Base-by-base conservation (phyloP, 495 filamentous ascomycete genomes). In the Penicillium diatomitis region DNA sequence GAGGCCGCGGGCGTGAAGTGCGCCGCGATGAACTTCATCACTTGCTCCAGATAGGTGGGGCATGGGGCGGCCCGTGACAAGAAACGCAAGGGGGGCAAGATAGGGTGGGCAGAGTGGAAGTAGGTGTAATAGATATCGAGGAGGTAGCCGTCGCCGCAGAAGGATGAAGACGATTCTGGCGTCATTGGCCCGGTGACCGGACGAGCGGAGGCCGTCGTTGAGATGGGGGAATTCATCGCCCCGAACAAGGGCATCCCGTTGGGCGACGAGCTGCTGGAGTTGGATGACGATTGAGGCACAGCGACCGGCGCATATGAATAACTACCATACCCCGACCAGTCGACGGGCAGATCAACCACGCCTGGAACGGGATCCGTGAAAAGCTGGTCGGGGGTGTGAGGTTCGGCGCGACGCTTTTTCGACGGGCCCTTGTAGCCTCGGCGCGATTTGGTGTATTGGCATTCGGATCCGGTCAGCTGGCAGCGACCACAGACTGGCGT, bases 401-500 rank as follows among this genome's bases (percentile, higher is more conserved):
- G 59, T 39, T 71, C 63, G 35, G 68, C 71, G 31, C 71, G 69
- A 5, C 71, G 67, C 52, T 72, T 74, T 54, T 74, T 74, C 3
- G 68, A 70, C 0, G 67, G 71, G 7, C 71, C 69, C 44, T 73
- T 71, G 54, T 73, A 74, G 8, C 71, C 71, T 41, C 71, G 64
- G 32, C 71, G 71, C n/a, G 69, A 73, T 12, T 71, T 70, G 3
- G 70, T 71, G 44, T 73, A 74, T 49, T 68, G 61, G 52, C 71
- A 74, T 8, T 66, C 56, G 12, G 64, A 42, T 10, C 64, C 62
- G 1, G 57, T 57, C 32, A 61, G 47, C 6, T 48, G 49, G 44
- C 71, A 74, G 30, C 71, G 71, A n/a, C 66, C 58, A 55, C 71
- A 74, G 40, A 66, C 38, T 11, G 71, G 71, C 4, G 62, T 70